Evolutionary conservation across 495 filamentous ascomycete species (phyloP).

Genomic region (Aspergillus asperescens): DNA sequence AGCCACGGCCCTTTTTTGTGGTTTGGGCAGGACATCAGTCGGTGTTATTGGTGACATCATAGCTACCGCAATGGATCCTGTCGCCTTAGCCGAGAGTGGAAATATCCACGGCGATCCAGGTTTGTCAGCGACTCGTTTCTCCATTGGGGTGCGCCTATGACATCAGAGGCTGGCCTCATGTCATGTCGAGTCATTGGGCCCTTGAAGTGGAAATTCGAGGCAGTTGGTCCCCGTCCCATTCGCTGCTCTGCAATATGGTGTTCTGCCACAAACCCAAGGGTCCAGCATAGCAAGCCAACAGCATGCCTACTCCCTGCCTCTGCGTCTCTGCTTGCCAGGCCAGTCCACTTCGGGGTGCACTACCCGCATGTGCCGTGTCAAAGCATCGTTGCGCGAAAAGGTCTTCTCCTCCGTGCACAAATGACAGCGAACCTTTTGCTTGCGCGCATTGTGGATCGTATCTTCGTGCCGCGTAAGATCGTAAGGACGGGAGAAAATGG

Average conservation of each 20-base stretch:
- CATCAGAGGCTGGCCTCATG: constrained; percentile 21
- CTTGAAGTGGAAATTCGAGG: not conserved
- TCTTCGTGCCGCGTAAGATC: constrained; percentile 96
- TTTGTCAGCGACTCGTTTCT: constrained; percentile 19
- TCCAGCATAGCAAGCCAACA: not conserved
- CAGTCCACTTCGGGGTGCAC: constrained; percentile 83
- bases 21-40: constrained; percentile 3
- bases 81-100: constrained; percentile 14
- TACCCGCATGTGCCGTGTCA: constrained; percentile 88
- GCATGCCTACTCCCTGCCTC: constrained; percentile 33
- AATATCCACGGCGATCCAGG: constrained; percentile 15
- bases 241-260: not conserved
- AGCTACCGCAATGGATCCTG: constrained; percentile 10
- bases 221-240: constrained; percentile 7
- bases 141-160: constrained; percentile 18
- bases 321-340: constrained; percentile 56
- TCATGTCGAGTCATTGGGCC: constrained; percentile 18
- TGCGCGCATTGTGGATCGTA: constrained; percentile 91
- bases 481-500: constrained; percentile 94
- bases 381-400: constrained; percentile 85
- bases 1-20: not conserved
- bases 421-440: constrained; percentile 93
- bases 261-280: not conserved
- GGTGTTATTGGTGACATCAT: constrained; percentile 21
- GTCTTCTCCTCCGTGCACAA: constrained; percentile 97